These are phyloP conservation scores for Plantago major DNA, from an alignment of 257 asterid genomes.

Conservation along the genomic window DNA sequence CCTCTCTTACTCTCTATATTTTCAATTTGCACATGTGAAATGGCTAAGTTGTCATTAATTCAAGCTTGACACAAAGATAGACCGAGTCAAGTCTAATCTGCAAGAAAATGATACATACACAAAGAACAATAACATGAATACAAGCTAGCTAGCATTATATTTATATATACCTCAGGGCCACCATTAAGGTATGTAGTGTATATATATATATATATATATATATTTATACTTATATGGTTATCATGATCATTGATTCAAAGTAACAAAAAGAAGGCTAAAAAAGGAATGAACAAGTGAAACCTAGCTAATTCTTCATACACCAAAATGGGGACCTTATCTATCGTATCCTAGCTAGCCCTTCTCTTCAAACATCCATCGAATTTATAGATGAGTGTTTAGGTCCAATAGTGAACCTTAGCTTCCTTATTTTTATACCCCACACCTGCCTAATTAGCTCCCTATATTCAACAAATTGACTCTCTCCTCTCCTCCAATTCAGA, in stretches of 20 bases:
- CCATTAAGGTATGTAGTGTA: not conserved
- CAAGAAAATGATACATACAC: not conserved
- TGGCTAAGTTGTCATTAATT: no score
- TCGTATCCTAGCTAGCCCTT: not conserved
- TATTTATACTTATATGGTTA: no score
- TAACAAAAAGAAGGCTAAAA: conserved; percentile 18
- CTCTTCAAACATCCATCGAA: conserved; percentile 14
- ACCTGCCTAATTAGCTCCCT: conserved; percentile 17
- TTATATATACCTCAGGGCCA: not conserved
- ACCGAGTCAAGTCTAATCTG: not conserved
- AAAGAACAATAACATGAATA: not conserved
- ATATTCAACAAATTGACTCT: conserved; percentile 9
- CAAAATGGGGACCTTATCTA: conserved; percentile 42
- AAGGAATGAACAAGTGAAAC: conserved; percentile 14
- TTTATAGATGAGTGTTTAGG: conserved; percentile 27
- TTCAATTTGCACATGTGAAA: no score
- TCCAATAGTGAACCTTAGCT: conserved; percentile 27
- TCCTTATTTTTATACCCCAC: conserved; percentile 34
- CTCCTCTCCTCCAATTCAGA: conserved; percentile 7
- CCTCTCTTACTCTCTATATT: no score
- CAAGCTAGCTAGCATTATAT: not conserved
- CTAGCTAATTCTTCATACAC: conserved; percentile 22
- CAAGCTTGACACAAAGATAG: not conserved
- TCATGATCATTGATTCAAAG: not conserved
- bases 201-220: not conserved